These are phyloP conservation scores for Yarrowia porcina DNA, from an alignment of 805 yeast species.

Conservation along the genomic window DNA sequence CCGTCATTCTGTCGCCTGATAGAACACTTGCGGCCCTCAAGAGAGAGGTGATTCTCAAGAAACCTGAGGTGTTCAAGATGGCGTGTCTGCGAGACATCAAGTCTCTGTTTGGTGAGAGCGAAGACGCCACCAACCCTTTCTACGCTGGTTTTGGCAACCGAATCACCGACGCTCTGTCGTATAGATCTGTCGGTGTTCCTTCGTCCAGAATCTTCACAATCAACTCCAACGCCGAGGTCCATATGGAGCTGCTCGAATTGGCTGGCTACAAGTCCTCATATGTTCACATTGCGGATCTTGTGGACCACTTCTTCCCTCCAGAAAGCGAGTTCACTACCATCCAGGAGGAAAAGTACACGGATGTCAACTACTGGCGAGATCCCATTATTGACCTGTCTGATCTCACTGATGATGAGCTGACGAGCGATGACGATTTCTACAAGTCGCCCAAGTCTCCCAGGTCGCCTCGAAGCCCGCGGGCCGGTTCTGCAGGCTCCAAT, in stretches of 20 bases:
- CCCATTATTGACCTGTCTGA: conserved; percentile 56
- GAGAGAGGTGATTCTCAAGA: conserved; percentile 87
- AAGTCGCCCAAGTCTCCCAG: conserved; percentile 53
- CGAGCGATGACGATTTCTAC: background rate
- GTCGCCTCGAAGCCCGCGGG: conserved; percentile 55
- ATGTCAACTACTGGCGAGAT: conserved; percentile 89
- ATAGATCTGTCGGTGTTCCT: conserved; percentile 90
- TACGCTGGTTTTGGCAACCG: conserved; percentile 97
- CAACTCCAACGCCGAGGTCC: conserved; percentile 95
- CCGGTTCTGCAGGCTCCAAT: conserved; percentile 2
- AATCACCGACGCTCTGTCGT: conserved; percentile 93
- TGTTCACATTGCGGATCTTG: conserved; percentile 84
- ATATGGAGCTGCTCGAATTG: conserved; percentile 89
- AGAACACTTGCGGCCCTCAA: conserved; percentile 91
- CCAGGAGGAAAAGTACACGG: conserved; percentile 65
- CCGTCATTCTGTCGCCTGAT: conserved; percentile 93
- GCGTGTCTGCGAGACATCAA: conserved; percentile 88
- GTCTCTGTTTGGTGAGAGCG: conserved; percentile 47
- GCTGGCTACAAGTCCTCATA: conserved; percentile 91
- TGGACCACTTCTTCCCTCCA: conserved; percentile 97
- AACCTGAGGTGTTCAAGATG: conserved; percentile 98
- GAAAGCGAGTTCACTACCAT: conserved; percentile 43
- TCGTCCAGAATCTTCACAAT: conserved; percentile 92
- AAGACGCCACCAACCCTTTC: conserved; percentile 52
- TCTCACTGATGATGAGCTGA: conserved; percentile 27